Evolutionary conservation across 2,329 filamentous ascomycete species (phyloP).

Genomic region (Falciphora oryzae): DNA sequence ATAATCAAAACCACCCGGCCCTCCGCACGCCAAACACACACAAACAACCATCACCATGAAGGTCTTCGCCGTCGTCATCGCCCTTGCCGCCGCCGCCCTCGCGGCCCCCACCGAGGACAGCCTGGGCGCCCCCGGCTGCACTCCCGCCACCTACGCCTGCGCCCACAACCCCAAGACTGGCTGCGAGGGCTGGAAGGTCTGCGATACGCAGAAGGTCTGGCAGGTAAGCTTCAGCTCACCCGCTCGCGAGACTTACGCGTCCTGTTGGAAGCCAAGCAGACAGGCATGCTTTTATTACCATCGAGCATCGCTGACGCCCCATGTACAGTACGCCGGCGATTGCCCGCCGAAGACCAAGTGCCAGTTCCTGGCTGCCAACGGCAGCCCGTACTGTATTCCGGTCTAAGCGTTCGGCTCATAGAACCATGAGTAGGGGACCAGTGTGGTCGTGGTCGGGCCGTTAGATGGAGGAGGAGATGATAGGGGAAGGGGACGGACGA

Average conservation of each 20-base stretch:
- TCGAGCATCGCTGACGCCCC: too few relatives aligned
- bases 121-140: slow-evolving; percentile 11
- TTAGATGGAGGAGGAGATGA: too few relatives aligned
- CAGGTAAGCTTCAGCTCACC: neutral
- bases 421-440: neutral
- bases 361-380: slow-evolving; percentile 16
- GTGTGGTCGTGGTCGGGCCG: too few relatives aligned
- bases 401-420: neutral
- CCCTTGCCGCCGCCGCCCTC: slow-evolving; percentile 1
- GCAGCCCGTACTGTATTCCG: slow-evolving; percentile 21
- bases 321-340: slow-evolving; percentile 16
- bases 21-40: neutral
- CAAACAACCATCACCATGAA: slow-evolving; percentile 4
- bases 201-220: slow-evolving; percentile 10
- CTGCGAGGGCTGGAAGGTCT: slow-evolving; percentile 19
- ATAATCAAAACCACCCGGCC: neutral
- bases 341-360: slow-evolving; percentile 16
- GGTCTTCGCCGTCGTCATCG: slow-evolving; percentile 5
- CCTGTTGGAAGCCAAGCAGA: too few relatives aligned
- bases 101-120: neutral
- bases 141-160: slow-evolving; percentile 17
- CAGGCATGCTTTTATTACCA: too few relatives aligned
- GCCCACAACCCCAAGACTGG: slow-evolving; percentile 13
- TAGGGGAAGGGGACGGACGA: neutral
- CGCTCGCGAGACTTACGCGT: too few relatives aligned